A percentile compares a stretch with the other conserved stretches of the same genome.
Evolutionary conservation across 2,329 filamentous ascomycete species (phyloP).

Genomic region (Helminthosporium solani): DNA sequence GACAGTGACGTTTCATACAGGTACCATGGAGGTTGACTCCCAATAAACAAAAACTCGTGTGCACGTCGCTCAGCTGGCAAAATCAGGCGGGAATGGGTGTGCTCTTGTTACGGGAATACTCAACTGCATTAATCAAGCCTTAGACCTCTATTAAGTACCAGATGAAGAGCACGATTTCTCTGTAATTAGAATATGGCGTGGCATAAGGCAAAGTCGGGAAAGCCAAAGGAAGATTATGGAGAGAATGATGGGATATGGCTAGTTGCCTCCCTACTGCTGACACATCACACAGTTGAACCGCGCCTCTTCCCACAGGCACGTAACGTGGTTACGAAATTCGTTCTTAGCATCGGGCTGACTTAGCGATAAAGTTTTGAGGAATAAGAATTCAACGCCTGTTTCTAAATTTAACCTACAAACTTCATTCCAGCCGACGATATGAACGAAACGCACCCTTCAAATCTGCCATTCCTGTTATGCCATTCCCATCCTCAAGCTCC

Average conservation of each 20-base stretch:
- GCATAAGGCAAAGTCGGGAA: no score
- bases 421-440: slow-evolving; percentile 9
- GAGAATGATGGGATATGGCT: no score
- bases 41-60: slow-evolving; percentile 7
- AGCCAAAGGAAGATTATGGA: no score
- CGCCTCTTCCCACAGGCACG: no score
- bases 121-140: slow-evolving; percentile 2
- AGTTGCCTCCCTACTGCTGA: no score
- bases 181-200: no score
- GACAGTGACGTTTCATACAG: slow-evolving; percentile 8
- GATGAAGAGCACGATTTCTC: no score
- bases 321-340: slow-evolving; percentile 1
- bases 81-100: slow-evolving; percentile 4
- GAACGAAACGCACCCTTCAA: slow-evolving; percentile 8
- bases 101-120: slow-evolving; percentile 5
- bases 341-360: slow-evolving; percentile 9
- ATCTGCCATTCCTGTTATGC: slow-evolving; percentile 9
- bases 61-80: slow-evolving; percentile 1
- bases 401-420: slow-evolving; percentile 11
- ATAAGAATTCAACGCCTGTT: slow-evolving; percentile 7
- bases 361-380: slow-evolving; percentile 8
- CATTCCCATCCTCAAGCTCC: slow-evolving; percentile 3
- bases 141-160: no score
- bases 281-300: no score
- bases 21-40: slow-evolving; percentile 1